Conservation (phyloP, 306 rosid species). For the Cucumis hystrix region DNA sequence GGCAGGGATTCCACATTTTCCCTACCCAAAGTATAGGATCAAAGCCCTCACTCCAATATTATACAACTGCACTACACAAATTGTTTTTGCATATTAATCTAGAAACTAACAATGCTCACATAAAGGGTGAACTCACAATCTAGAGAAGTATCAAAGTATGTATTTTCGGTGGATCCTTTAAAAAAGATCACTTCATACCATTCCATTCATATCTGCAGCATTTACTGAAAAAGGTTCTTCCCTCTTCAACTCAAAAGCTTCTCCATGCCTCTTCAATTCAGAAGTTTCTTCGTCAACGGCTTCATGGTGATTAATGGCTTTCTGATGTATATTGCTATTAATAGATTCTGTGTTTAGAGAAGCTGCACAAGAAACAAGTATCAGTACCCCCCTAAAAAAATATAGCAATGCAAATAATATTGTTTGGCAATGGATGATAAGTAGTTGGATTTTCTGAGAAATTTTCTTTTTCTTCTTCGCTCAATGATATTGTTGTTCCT, state of each 20-base stretch:
- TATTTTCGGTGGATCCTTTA: slow-evolving; percentile 6
- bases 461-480: background rate
- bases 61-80: background rate
- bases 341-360: slow-evolving; percentile 28
- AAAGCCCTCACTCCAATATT: background rate
- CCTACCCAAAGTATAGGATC: background rate
- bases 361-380: slow-evolving; percentile 33
- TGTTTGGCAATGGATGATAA: background rate
- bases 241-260: slow-evolving; percentile 23
- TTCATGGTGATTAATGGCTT: slow-evolving; percentile 28
- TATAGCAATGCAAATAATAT: background rate
- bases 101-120: background rate
- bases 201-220: slow-evolving; percentile 26
- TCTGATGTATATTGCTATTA: slow-evolving; percentile 26
- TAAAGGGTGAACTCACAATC: background rate
- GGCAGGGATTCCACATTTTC: background rate
- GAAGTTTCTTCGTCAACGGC: slow-evolving; percentile 24
- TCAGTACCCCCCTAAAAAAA: slow-evolving; percentile 7
- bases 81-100: background rate
- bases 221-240: slow-evolving; percentile 29
- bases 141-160: background rate
- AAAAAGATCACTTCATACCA: slow-evolving; percentile 26
- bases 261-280: slow-evolving; percentile 28
- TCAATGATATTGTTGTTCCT: background rate
- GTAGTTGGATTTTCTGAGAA: background rate